Evolutionary conservation across 441 rosid genomes (phyloP).

Genomic region (Mallotus repandus): DNA sequence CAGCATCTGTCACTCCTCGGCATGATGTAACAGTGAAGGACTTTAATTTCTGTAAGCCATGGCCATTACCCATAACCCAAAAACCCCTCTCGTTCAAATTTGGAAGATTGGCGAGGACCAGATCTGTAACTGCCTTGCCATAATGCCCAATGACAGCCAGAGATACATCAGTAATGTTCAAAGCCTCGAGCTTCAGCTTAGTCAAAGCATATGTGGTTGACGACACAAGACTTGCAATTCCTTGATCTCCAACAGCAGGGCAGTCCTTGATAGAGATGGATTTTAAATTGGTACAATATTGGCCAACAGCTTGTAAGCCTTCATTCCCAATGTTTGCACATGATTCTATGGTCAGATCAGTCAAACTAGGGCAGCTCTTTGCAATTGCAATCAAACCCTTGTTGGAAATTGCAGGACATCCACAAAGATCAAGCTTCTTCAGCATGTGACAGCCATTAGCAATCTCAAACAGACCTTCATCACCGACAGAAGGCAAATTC

Average conservation of each 20-base stretch:
- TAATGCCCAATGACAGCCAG: constrained; percentile 90
- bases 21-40: constrained; percentile 61
- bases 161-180: constrained; percentile 80
- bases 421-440: constrained; percentile 77
- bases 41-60: constrained; percentile 64
- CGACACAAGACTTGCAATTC: constrained; percentile 59
- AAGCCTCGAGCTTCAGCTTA: constrained; percentile 73
- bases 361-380: constrained; percentile 62
- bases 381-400: constrained; percentile 75
- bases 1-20: constrained; percentile 65
- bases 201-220: constrained; percentile 46
- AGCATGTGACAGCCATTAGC: constrained; percentile 65
- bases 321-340: constrained; percentile 78
- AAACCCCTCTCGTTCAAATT: constrained; percentile 81
- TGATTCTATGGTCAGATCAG: constrained; percentile 65
- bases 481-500: constrained; percentile 57
- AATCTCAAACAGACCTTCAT: constrained; percentile 60
- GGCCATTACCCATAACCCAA: constrained; percentile 95
- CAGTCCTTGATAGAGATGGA: constrained; percentile 75
- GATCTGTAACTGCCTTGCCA: constrained; percentile 64
- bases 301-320: constrained; percentile 67
- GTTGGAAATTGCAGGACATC: constrained; percentile 63
- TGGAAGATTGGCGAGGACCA: constrained; percentile 56
- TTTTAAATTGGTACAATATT: constrained; percentile 55
- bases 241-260: constrained; percentile 82